phyloP scores from a whole-genome alignment of 192 early-diverging fungal genomes.

The Neocallimastix lanati region DNA sequence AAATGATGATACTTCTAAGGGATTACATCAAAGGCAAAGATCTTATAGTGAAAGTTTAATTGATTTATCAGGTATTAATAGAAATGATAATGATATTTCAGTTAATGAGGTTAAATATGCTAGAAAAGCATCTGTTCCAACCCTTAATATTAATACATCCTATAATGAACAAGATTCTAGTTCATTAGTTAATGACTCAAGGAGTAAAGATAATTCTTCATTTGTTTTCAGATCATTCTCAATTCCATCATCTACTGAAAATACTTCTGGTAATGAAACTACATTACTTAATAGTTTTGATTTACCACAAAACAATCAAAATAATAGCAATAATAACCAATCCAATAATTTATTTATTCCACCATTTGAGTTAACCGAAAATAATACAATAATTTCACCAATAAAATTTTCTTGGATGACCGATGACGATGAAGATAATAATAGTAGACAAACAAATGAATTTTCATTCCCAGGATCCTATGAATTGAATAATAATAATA shows the following conservation, averaged over 20 bases:
- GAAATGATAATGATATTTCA: not conserved
- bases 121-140: not conserved
- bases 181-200: not conserved
- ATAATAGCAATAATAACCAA: not conserved
- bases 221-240: not conserved
- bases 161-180: not conserved
- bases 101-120: not conserved
- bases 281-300: not conserved
- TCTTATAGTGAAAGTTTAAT: not conserved
- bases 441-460: not conserved
- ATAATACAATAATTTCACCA: not conserved
- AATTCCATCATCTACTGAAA: not conserved
- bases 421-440: not conserved
- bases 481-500: not conserved
- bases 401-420: not conserved
- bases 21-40: not conserved
- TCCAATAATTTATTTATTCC: not conserved
- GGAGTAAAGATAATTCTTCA: not conserved
- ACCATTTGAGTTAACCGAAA: not conserved
- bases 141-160: not conserved
- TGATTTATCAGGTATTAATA: not conserved
- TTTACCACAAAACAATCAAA: not conserved
- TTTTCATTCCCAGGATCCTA: not conserved
- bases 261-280: not conserved
- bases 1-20: not conserved